These are phyloP conservation scores for Strigomonas culicis DNA, from an alignment of 208 protist species.

Conservation along the genomic window DNA sequence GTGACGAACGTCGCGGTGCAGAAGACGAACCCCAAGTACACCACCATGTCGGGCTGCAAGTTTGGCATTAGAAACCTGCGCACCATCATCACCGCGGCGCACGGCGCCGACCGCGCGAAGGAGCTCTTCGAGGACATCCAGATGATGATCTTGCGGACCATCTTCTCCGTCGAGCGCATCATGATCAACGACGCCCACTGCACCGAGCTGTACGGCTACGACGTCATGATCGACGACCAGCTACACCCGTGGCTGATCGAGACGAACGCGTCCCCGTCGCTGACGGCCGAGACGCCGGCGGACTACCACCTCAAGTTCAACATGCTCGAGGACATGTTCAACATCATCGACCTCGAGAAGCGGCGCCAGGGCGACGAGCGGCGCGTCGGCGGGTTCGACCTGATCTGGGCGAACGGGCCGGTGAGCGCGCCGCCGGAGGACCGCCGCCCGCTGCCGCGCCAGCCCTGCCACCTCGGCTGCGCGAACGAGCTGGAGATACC, in stretches of 20 bases:
- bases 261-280: conserved; percentile 90
- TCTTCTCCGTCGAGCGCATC: conserved; percentile 77
- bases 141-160: conserved; percentile 83
- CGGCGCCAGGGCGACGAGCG: conserved; percentile 66
- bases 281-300: conserved; percentile 89
- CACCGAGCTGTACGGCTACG: conserved; percentile 91
- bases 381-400: conserved; percentile 86
- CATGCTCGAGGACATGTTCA: conserved; percentile 92
- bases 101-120: conserved; percentile 77
- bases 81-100: conserved; percentile 76
- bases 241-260: conserved; percentile 90
- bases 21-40: conserved; percentile 93
- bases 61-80: conserved; percentile 82
- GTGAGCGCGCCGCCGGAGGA: conserved; percentile 28
- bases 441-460: not conserved
- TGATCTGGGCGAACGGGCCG: conserved; percentile 86
- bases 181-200: conserved; percentile 85
- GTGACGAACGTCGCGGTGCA: conserved; percentile 97
- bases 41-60: conserved; percentile 74
- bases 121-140: conserved; percentile 93
- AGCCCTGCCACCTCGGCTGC: conserved; percentile 63
- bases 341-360: conserved; percentile 86
- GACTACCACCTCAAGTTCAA: conserved; percentile 96
- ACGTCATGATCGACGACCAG: conserved; percentile 87
- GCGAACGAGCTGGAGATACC: conserved; percentile 85